Base-by-base conservation (phyloP, 768 basidiomycete genomes). In the Naematelia aurantialba region DNA sequence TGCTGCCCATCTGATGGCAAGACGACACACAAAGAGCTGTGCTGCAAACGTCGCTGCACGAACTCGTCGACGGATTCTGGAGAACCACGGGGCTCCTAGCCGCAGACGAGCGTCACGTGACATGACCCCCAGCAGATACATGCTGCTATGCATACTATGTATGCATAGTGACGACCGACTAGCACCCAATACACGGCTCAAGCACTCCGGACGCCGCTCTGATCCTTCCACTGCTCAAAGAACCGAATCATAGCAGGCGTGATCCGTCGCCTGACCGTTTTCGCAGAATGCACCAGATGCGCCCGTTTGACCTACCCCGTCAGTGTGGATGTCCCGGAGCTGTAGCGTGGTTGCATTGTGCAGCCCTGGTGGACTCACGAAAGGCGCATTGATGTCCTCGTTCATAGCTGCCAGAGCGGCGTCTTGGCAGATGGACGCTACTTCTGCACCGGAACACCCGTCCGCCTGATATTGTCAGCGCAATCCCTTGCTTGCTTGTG, bases 381-480 rank as follows among this genome's bases (percentile, higher is more conserved):
- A 82, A 46, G 85, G 81, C 2, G 90, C 85, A 59, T 89, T 76
- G 31, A 97, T 85, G 75, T 97, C 83, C 54, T 84, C 81, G 64
- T 89, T 86, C 96, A 99, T 98, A 0, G 92, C 89, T 55, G 87
- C 74, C 62, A 98, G 76, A 0, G 94, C 96, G 2, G 96, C 96
- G 76, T 99, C 94, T 78, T 98, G 96, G 73, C 93, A 98, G 45
- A 98, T 82, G 8, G 88, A 86, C 4, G 85, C 82, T 30, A 98
- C 85, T 76, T 99, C 96, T 4, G 96, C 96, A 3, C 96, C 96
- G 19, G 93, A 98, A 74, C 91, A 99, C 0, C 94, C 96, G 10
- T 88, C 85, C 1, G 92, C 89, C 96, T 98, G 69, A 3, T 2
- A 5, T 53, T 29, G 52, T 52, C 29, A 45, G 11, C 10, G 34